Evolutionary conservation across 371 early-diverging fungal genomes (phyloP), one percentile per base, ranked within the genome.

Genomic region (Mortierella sp.): DNA sequence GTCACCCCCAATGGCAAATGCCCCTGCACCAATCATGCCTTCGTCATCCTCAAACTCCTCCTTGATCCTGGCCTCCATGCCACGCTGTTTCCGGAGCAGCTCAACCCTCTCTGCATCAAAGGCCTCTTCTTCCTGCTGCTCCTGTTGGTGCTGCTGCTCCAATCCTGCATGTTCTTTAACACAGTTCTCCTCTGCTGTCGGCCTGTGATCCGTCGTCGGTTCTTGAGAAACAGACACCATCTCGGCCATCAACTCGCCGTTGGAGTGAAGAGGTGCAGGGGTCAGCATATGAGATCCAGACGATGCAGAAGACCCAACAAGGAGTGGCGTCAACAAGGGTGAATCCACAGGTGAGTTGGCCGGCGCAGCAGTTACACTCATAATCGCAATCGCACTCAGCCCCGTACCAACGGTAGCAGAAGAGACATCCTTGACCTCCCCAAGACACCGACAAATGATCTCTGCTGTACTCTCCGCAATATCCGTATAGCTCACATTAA

Each of bases 401-500:
- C 48, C 10, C 14, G 31, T 31, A 0, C n/a, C n/a, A 58, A 9
- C 28, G 11, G 1, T 28, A 58, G 38, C 4, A 68, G 24, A 24
- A 68, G 44, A 68, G 24, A 38, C 28, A 13, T 48, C 60, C 42
- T 63, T 81, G 48, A 77, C 60, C 52, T 82, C 86, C 1, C 86
- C 86, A 2, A 86, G 70, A 76, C 86, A 86, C 31, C 63, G 65
- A 38, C 80, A 82, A 31, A 86, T 82, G 73, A 86, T 44, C 26
- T 77, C 70, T 2, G 80, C 86, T 0, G 86, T 82, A 16, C 72
- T 60, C 48, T 86, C 86, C 10, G 60, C 60, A 44, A 86, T 74
- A 50, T 80, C 77, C 0, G 86, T 82, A 71, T 80, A 86, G 68
- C 86, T 86, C 38, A 86, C 45, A 70, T 86, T 86, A 60, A 86